Percentiles rank a stretch among this genome's conserved stretches.
Conservation (phyloP, 257 asterid genomes). For the Ilex aquifolium region DNA sequence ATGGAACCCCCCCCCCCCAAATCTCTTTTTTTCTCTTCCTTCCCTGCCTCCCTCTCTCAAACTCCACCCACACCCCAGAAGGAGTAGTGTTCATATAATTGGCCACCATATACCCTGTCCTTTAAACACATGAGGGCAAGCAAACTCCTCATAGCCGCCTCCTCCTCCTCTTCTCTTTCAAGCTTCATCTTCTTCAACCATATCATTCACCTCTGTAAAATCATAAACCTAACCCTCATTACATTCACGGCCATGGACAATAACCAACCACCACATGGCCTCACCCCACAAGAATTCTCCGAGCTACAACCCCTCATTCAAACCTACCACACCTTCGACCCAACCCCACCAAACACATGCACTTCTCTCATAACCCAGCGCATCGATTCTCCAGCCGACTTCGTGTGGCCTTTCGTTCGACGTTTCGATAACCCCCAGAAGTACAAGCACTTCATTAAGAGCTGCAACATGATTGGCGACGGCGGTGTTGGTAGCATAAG, state of each 20-base stretch:
- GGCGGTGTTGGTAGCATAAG: constrained; percentile 84
- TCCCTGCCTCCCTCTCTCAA: too few relatives aligned
- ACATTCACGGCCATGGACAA: background rate
- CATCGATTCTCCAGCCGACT: constrained; percentile 62
- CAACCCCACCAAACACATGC: constrained; percentile 64
- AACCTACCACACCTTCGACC: constrained; percentile 55
- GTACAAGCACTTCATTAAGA: constrained; percentile 92
- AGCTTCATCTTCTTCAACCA: too few relatives aligned
- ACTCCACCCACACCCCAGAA: too few relatives aligned
- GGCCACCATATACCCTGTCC: too few relatives aligned
- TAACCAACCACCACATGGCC: constrained; percentile 33
- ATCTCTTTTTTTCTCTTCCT: too few relatives aligned
- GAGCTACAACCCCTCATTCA: constrained; percentile 41
- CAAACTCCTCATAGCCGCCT: too few relatives aligned
- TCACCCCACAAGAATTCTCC: constrained; percentile 50
- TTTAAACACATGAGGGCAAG: too few relatives aligned
- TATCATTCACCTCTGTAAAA: too few relatives aligned
- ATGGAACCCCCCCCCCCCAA: too few relatives aligned
- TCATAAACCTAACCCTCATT: too few relatives aligned
- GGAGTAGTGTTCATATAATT: too few relatives aligned
- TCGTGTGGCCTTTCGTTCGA: constrained; percentile 78
- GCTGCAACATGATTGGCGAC: constrained; percentile 66
- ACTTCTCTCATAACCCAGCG: constrained; percentile 60
- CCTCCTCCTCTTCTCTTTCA: too few relatives aligned
- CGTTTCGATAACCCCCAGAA: constrained; percentile 78